A percentile compares a stretch with the other conserved stretches of the same genome.
Conservation (phyloP, 805 yeast genomes). For the Candida patagonica region DNA sequence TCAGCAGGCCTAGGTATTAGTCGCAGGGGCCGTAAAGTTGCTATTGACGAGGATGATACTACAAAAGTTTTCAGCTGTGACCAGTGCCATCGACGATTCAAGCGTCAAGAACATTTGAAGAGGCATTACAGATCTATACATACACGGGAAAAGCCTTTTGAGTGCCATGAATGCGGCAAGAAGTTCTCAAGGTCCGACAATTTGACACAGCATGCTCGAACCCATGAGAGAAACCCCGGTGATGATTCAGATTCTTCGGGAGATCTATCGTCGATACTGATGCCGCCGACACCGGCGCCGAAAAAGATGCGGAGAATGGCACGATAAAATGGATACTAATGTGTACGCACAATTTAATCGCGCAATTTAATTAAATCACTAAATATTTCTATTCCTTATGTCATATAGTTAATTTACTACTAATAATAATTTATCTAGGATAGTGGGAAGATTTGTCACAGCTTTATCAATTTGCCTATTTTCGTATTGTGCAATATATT, state of each 20-base stretch:
- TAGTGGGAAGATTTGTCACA: too few relatives aligned
- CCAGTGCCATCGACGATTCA: conserved; percentile 55
- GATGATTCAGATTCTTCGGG: not conserved
- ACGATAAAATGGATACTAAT: too few relatives aligned
- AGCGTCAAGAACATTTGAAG: conserved; percentile 69
- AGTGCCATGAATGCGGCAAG: conserved; percentile 26
- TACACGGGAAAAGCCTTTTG: conserved; percentile 49
- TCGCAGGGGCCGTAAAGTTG: conserved; percentile 63
- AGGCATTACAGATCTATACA: conserved; percentile 68
- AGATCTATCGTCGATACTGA: conserved; percentile 4
- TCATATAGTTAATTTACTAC: too few relatives aligned
- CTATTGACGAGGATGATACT: conserved; percentile 38
- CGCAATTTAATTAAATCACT: too few relatives aligned
- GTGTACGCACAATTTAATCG: too few relatives aligned
- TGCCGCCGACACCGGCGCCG: conserved; percentile 10
- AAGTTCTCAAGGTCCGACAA: conserved; percentile 28
- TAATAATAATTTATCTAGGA: too few relatives aligned
- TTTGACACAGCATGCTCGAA: conserved; percentile 27
- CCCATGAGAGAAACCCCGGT: conserved; percentile 13
- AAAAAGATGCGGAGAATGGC: conserved; percentile 1
- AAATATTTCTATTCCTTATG: too few relatives aligned
- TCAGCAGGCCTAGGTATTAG: too few relatives aligned
- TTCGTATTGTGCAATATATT: too few relatives aligned
- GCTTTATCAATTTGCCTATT: too few relatives aligned
- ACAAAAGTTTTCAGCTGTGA: conserved; percentile 54